Evolutionary conservation across 2,329 filamentous ascomycete genomes (phyloP).

Genomic region (Dryadomyces sulphureus): DNA sequence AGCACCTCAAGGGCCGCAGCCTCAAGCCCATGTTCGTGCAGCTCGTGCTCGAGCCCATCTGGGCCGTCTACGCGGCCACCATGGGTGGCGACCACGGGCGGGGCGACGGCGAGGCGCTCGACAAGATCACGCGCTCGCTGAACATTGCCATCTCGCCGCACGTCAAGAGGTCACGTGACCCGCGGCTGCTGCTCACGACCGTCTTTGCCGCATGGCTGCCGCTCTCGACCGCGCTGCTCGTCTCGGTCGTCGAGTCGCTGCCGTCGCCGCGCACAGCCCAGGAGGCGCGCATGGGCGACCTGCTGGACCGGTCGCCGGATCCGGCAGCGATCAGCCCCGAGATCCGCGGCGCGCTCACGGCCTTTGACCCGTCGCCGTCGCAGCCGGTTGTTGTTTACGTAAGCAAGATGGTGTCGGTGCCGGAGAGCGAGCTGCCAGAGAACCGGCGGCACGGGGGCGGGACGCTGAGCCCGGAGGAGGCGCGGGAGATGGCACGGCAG

Average conservation of each 20-base stretch:
- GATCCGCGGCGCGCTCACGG: constrained; percentile 67
- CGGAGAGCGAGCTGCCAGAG: constrained; percentile 78
- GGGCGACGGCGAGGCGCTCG: constrained; percentile 61
- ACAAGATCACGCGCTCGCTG: constrained; percentile 91
- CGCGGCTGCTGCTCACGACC: constrained; percentile 67
- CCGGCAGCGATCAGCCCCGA: constrained; percentile 51
- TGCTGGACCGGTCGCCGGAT: constrained; percentile 70
- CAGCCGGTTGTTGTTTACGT: constrained; percentile 86
- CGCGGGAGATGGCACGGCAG: constrained; percentile 69
- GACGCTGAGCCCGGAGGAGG: constrained; percentile 72
- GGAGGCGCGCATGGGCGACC: constrained; percentile 59
- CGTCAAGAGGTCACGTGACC: constrained; percentile 68
- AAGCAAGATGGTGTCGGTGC: constrained; percentile 95
- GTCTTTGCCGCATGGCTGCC: constrained; percentile 86
- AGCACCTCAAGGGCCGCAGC: constrained; percentile 81
- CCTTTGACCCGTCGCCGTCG: constrained; percentile 54
- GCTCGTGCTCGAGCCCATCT: constrained; percentile 85
- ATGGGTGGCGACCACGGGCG: constrained; percentile 53
- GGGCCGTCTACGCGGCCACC: constrained; percentile 89
- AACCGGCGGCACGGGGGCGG: constrained; percentile 54
- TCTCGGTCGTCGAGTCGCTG: constrained; percentile 86
- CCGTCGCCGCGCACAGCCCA: constrained; percentile 75
- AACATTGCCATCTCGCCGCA: constrained; percentile 75
- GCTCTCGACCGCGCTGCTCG: constrained; percentile 77
- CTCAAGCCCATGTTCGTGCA: constrained; percentile 98